phyloP scores from a whole-genome alignment of 1,139 yeast species.

The Pneumocystis sp. region DNA sequence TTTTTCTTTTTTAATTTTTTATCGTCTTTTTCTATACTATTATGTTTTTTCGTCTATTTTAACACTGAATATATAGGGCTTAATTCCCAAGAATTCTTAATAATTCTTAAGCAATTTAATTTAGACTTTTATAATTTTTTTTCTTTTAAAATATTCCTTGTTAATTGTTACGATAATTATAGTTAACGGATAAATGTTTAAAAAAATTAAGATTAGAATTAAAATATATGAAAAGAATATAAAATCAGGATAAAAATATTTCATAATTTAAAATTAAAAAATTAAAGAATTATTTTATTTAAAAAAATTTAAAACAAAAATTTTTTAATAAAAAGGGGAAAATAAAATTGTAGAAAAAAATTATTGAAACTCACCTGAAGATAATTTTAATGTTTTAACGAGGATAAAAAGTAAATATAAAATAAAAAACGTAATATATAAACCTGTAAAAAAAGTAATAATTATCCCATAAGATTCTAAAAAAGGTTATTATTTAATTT shows the following conservation, averaged over 20 bases:
- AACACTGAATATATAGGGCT: not conserved
- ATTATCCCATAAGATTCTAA: no score
- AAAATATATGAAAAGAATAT: not conserved
- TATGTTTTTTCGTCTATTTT: not conserved
- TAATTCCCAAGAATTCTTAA: not conserved
- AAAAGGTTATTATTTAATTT: no score
- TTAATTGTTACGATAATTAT: not conserved
- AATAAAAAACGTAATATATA: no score
- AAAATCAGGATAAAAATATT: no score
- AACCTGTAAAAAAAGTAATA: no score
- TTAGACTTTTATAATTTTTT: not conserved
- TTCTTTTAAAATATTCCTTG: not conserved
- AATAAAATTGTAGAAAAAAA: no score
- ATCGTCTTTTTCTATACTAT: not conserved
- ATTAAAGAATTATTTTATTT: no score
- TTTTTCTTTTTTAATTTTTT: not conserved
- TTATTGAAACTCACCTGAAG: not conserved
- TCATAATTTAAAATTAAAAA: no score
- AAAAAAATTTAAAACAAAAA: no score
- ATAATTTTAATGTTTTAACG: not conserved
- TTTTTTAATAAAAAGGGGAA: not conserved
- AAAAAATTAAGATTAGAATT: not conserved
- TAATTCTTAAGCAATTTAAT: not conserved
- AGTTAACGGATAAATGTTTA: not conserved
- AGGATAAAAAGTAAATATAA: no score